Conservation (phyloP, 441 rosid species). For the Hypseocharis bilobata region DNA sequence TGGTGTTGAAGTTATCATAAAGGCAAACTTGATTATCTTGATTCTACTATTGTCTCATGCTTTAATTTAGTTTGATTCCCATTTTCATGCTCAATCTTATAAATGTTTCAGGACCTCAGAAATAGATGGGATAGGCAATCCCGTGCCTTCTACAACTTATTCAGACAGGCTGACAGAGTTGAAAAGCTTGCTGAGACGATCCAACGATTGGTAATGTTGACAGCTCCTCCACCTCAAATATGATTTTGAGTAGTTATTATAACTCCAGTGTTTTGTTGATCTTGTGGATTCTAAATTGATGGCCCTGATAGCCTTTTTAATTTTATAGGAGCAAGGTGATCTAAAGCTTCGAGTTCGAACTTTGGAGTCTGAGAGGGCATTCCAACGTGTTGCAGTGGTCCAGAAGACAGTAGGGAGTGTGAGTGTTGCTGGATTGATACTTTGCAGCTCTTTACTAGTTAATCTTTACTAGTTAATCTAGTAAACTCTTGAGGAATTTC, state of each 20-base stretch:
- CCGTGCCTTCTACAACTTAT: conserved; percentile 80
- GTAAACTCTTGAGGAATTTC: not conserved
- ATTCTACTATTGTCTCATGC: conserved; percentile 6
- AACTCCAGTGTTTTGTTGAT: not conserved
- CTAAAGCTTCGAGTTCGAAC: conserved; percentile 89
- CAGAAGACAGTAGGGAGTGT: conserved; percentile 95
- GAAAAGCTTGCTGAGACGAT: conserved; percentile 81
- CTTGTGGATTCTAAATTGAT: conserved; percentile 7
- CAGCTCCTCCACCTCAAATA: conserved; percentile 11
- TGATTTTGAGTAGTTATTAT: conserved; percentile 4
- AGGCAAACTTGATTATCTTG: conserved; percentile 39
- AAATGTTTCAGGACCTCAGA: conserved; percentile 60
- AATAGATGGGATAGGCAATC: conserved; percentile 94
- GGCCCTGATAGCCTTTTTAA: conserved; percentile 3
- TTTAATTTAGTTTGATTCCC: conserved; percentile 6
- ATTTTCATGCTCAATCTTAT: conserved; percentile 12
- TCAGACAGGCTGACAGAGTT: conserved; percentile 93
- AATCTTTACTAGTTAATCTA: not conserved
- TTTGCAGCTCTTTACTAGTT: not conserved
- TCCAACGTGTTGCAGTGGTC: conserved; percentile 90
- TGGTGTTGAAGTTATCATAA: conserved; percentile 83
- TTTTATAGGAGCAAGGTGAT: conserved; percentile 91
- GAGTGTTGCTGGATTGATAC: conserved; percentile 29
- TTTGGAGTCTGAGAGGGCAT: conserved; percentile 87
- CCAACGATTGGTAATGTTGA: conserved; percentile 61